Evolutionary conservation across 257 asterid species (phyloP), one percentile per base, ranked within the genome.

Genomic region (Fraxinus americana): DNA sequence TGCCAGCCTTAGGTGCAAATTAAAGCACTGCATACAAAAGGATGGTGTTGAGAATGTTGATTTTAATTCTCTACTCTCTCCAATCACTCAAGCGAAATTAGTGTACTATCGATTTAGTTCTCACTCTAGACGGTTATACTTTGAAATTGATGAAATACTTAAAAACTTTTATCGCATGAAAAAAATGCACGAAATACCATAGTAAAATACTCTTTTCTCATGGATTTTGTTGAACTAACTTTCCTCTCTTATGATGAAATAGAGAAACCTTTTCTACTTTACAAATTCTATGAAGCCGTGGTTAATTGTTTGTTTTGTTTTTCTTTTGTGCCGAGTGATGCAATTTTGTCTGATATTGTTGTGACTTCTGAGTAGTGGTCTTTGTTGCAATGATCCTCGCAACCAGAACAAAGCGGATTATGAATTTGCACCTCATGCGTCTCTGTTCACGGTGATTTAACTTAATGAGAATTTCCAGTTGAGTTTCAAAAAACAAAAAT

Each of bases 1-100:
- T 73, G 43, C 2, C 57, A 30, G 74, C 57, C 67, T 32, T 50
- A 79, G 73, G 61, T 8, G 45, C 45, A 39, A 39, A 39, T 39
- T 39, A 39, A 39, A 39, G 45, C 45, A 39, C 77, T 52, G 36
- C 75, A 6, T 61, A 32, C 75, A 7, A 10, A 66, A 66, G 19
- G 67, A 27, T 41, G 7, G 21, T 38, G 73, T 61, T 57, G 54
- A 21, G 78, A 21, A 10, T 11, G 48, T 25, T 66, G 11, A 23
- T 63, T 54, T 63, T 75, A 75, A 19, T 25, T 25, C 17, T 38
- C 29, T 59, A 29, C 29, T 59, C 12, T 59, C 30, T 59, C 30
- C 27, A 17, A 4, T 57, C 67, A 6, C 13, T 19, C 10, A 4
- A 59, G 12, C 14, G 30, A 23, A 61, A 61, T 7, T 7, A 23